These are phyloP conservation scores for Curvularia sp. DNA, from an alignment of 2,329 filamentous ascomycete species.

Conservation along the genomic window DNA sequence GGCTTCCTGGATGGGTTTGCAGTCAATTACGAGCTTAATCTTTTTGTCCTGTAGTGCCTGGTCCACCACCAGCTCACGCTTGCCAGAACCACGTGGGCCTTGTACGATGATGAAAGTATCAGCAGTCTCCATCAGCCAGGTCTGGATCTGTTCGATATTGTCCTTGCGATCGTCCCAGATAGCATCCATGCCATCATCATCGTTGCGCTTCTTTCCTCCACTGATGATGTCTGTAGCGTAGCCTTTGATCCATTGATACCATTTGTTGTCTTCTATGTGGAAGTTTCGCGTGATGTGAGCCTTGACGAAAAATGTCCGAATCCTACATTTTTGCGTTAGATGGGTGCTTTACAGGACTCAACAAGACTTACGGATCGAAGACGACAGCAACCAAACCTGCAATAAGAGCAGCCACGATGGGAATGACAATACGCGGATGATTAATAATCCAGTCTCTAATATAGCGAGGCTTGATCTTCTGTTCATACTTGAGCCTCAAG, in stretches of 20 bases:
- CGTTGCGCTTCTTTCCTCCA: conserved; percentile 63
- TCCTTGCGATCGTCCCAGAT: conserved; percentile 88
- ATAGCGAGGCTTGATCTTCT: conserved; percentile 76
- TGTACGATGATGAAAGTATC: conserved; percentile 95
- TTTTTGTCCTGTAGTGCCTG: conserved; percentile 78
- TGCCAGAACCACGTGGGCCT: conserved; percentile 89
- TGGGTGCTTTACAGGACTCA: neutral
- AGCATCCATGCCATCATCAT: conserved; percentile 75
- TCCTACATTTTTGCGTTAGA: conserved; percentile 48
- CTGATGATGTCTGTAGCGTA: conserved; percentile 72
- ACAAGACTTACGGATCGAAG: conserved; percentile 73
- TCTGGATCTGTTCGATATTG: conserved; percentile 80
- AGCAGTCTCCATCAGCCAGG: conserved; percentile 85
- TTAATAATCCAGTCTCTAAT: conserved; percentile 86
- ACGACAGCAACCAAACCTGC: conserved; percentile 80
- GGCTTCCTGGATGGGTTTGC: conserved; percentile 90
- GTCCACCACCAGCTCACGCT: conserved; percentile 84
- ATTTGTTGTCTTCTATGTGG: conserved; percentile 72
- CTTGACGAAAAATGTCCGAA: conserved; percentile 91
- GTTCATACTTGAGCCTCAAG: conserved; percentile 83
- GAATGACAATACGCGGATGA: conserved; percentile 89
- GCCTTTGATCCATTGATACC: conserved; percentile 82
- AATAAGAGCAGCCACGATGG: conserved; percentile 78
- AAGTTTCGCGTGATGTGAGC: conserved; percentile 82
- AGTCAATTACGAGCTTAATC: conserved; percentile 86